Conservation (phyloP, 2,329 filamentous ascomycete genomes). For the Aspergillus niger region DNA sequence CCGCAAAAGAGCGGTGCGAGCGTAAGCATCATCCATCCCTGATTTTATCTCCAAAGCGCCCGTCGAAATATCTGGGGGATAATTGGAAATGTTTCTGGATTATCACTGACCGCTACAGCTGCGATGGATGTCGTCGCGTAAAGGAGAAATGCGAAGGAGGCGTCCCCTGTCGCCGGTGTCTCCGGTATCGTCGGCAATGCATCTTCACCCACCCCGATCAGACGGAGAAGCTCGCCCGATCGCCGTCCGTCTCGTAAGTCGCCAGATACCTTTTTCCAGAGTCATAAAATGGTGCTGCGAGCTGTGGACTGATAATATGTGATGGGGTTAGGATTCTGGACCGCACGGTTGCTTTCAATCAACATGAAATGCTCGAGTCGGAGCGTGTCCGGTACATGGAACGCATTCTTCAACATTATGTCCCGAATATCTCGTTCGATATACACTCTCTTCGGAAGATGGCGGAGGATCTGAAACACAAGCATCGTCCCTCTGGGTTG, state of each 20-base stretch:
- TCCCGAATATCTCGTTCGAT: constrained; percentile 49
- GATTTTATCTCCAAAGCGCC: background rate
- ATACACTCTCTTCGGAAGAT: constrained; percentile 46
- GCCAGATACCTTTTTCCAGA: background rate
- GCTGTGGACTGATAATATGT: background rate
- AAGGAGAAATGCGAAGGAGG: constrained; percentile 62
- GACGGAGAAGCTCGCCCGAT: constrained; percentile 33
- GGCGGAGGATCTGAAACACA: constrained; percentile 47
- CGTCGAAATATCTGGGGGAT: background rate
- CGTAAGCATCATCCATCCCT: constrained; percentile 30
- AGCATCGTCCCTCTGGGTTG: constrained; percentile 36
- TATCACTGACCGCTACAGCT: constrained; percentile 38
- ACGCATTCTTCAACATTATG: constrained; percentile 51
- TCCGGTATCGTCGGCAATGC: constrained; percentile 55
- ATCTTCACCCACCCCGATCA: constrained; percentile 48
- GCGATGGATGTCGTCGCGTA: constrained; percentile 56
- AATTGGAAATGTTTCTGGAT: no score
- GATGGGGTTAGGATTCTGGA: constrained; percentile 30
- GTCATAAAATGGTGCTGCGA: background rate
- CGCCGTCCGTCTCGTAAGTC: constrained; percentile 37
- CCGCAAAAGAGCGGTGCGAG: constrained; percentile 44
- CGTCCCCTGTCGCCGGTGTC: constrained; percentile 56
- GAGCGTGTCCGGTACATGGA: constrained; percentile 49
- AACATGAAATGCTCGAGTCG: constrained; percentile 38
- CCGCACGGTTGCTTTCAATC: constrained; percentile 33